Evolutionary conservation across 371 early-diverging fungal genomes (phyloP), one percentile per base, ranked within the genome.

Genomic region (Actinomucor elegans): DNA sequence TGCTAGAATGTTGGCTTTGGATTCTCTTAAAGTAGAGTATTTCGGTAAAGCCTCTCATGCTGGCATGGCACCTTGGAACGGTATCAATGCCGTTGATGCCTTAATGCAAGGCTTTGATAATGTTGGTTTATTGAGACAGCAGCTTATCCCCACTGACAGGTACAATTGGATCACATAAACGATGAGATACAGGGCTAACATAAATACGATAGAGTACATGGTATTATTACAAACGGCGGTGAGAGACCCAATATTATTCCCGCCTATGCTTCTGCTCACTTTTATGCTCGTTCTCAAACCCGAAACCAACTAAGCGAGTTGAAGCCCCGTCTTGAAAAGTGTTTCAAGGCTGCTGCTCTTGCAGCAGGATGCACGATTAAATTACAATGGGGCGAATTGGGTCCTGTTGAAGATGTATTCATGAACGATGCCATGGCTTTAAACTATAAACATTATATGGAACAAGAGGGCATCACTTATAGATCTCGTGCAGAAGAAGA

Each of bases 11-110:
- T 50, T 84, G 36, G 84, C 85, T 23, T 42, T 84, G 37, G 74
- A 77, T 47, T 21, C 59, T 0, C 37, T 79, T n/a, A 36, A 52
- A 18, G 73, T 85, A 11, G 80, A 85, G 46, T 89, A 78, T 57
- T 81, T 77, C 64, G 89, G 89, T 14, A 75, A 69, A 32, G 57
- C 83, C 8, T 70, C 83, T 24, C 89, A 89, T 64, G 88, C 88
- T 17, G 79, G 75, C 33, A 59, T 61, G 53, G 57, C 69, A 5
- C 75, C 75, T 24, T 74, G 71, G 89, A 79, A 87, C 8, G 92
- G 92, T 3, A 64, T 85, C 46, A 90, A 92, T 59, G 91, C 91
- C 4, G 61, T 90, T 7, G 88, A 90, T 57, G 90, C 90, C 2
- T 59, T 84, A 10, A 75, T 85, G 36, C 63, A 77, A 44, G 75